Percentiles rank a stretch among this genome's conserved stretches.
Evolutionary conservation across 208 protist genomes (phyloP).

Genomic region (Phytomonas sp.): DNA sequence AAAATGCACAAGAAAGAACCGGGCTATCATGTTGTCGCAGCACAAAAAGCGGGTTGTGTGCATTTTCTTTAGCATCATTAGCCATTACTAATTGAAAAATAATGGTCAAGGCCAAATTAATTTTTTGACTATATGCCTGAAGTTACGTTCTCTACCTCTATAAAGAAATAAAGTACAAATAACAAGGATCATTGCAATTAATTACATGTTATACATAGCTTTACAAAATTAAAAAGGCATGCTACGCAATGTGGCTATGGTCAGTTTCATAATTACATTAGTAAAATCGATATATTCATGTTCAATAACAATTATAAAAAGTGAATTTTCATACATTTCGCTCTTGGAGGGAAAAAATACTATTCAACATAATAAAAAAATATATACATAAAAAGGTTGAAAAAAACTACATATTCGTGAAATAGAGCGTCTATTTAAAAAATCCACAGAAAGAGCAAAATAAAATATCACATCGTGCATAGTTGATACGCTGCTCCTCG

Average conservation of each 20-base stretch:
- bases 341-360: not conserved
- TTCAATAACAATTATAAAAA: not conserved
- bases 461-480: not conserved
- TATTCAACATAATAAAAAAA: slow-evolving; percentile 12
- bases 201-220: not conserved
- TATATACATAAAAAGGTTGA: slow-evolving; percentile 5
- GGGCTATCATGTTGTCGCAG: slow-evolving; percentile 43
- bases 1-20: slow-evolving; percentile 57
- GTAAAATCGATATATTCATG: slow-evolving; percentile 2
- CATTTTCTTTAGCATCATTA: not conserved
- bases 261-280: not conserved
- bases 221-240: not conserved
- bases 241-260: not conserved
- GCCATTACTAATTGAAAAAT: slow-evolving; percentile 1
- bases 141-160: not conserved
- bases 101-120: not conserved
- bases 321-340: not conserved
- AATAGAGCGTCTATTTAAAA: slow-evolving; percentile 7
- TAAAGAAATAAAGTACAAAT: not conserved
- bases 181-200: not conserved
- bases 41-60: slow-evolving; percentile 59
- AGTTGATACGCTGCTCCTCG: not conserved
- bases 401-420: not conserved
- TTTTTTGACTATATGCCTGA: not conserved
- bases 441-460: not conserved